Base-by-base conservation (phyloP, 768 basidiomycete species). In the Leccinum olivaceopallidum region DNA sequence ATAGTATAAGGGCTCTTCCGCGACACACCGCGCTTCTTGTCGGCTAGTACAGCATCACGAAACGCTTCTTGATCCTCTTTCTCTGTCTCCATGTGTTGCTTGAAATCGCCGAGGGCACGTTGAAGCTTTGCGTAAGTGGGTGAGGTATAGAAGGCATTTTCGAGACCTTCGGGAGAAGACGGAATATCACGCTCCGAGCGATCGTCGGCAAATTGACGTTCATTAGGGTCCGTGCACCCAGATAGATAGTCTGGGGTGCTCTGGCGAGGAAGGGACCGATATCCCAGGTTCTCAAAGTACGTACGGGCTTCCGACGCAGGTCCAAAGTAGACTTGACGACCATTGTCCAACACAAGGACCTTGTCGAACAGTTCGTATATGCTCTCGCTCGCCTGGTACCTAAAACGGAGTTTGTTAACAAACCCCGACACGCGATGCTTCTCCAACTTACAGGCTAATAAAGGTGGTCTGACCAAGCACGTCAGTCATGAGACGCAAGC, bases 171-270 rank as follows among this genome's bases (percentile, higher is more conserved):
- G 0, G 94, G 86, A 0, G 89, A 82, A 6, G 84, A 84, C 0
- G 72, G 92, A 0, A 87, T 87, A 62, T 86, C 80, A 1, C 64
- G 62, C 13, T 77, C 79, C 10, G 86, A 84, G 24, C 80, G 82
- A 6, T 87, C 90, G 3, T 82, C 75, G 0, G 85, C 83, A 65
- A 90, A 88, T 69, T 87, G 88, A 26, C 94, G 89, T 76, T 96
- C 93, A 66, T 94, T 92, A 0, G 87, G 83, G 67, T 92, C 91
- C 3, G 94, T 90, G 73, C 87, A 89, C 6, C 88, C 88, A 22
- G 90, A 91, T 22, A 95, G 81, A 72, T 90, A 95, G 71, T 95
- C 93, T 10, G 92, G 85, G 14, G 90, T 91, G 65, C 86, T 92
- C 73, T 95, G 93, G 42, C 92, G 86, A 57, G 90, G 88, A 26